phyloP scores from a whole-genome alignment of 257 asterid genomes.

The Lycium barbarum region DNA sequence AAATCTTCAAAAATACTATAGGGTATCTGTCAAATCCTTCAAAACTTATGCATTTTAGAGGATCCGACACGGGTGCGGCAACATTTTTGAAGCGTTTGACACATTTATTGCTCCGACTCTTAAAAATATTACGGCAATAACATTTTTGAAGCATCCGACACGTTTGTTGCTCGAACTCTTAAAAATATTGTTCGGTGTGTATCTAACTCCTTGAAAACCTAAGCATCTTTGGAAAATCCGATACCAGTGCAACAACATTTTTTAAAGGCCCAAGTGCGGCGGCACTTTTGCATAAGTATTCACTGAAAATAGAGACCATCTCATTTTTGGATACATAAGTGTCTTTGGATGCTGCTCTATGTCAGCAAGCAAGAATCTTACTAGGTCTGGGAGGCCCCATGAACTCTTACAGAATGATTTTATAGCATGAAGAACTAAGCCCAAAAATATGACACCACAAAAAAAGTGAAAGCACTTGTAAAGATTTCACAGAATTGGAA shows the following conservation, averaged over 20 bases:
- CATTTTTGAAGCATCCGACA: background rate
- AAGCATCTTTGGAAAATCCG: background rate
- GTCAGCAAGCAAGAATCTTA: constrained; percentile 8
- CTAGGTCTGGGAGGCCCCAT: background rate
- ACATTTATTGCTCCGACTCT: background rate
- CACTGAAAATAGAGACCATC: background rate
- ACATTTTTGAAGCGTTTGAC: background rate
- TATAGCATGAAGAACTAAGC: background rate
- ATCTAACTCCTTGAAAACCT: background rate
- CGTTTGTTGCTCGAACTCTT: background rate
- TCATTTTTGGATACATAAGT: background rate
- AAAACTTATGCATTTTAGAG: background rate
- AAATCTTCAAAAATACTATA: background rate
- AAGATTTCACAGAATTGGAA: background rate
- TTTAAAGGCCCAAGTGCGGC: background rate
- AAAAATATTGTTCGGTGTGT: background rate
- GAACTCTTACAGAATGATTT: background rate
- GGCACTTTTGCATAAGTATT: background rate
- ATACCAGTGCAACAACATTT: background rate
- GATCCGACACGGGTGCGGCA: background rate
- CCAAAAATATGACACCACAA: background rate
- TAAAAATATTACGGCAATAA: background rate
- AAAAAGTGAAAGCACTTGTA: background rate
- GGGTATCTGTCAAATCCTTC: background rate
- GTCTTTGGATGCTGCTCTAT: constrained; percentile 11